Evolutionary conservation across 1,284 basidiomycete genomes (phyloP), one percentile per base, ranked within the genome.

Genomic region (Paramarasmius palmivorus): DNA sequence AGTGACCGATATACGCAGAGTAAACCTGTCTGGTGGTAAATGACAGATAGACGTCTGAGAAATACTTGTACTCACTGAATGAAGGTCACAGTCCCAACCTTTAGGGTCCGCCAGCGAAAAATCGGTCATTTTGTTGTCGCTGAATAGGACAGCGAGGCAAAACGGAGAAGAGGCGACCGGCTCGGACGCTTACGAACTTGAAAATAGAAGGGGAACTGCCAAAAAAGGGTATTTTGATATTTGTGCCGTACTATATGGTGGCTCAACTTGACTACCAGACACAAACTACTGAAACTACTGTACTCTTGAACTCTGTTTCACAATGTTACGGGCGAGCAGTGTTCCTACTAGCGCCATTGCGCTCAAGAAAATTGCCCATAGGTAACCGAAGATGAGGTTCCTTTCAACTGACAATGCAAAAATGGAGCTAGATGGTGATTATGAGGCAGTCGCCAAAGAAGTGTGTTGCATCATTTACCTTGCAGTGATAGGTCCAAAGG

Each of bases 41-140:
- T 53, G 29, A 50, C 25, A 23, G 35, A 23, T 19, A 7, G 25
- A 53, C 38, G n/a, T 26, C 38, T 40, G 34, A 52, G 42, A 42
- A 50, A 14, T 69, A 22, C 7, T 17, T 20, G 1, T 15, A 42
- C 78, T 50, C 57, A 90, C 88, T 40, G 91, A 93, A 62, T 94
- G 92, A 12, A 94, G 77, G 68, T 93, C 92, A 62, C 86, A 88
- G 61, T 92, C 84, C 83, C 90, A 93, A 26, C 89, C 90, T 58
- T 77, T 76, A 6, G 90, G 88, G 61, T 92, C 87, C 22, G 92
- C 92, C 29, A 88, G 69, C 34, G 80, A 81, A 64, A 88, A 88
- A 65, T 87, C 82, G 37, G 83, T 29, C 25, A 29, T 29, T 29
- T 23, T 29, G 19, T 19, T 29, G 25, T 4, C 44, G 25, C 22